A percentile compares a stretch with the other conserved stretches of the same genome.
These are phyloP conservation scores for Colletotrichum phormii DNA, from an alignment of 2,329 filamentous ascomycete genomes.

Conservation along the genomic window DNA sequence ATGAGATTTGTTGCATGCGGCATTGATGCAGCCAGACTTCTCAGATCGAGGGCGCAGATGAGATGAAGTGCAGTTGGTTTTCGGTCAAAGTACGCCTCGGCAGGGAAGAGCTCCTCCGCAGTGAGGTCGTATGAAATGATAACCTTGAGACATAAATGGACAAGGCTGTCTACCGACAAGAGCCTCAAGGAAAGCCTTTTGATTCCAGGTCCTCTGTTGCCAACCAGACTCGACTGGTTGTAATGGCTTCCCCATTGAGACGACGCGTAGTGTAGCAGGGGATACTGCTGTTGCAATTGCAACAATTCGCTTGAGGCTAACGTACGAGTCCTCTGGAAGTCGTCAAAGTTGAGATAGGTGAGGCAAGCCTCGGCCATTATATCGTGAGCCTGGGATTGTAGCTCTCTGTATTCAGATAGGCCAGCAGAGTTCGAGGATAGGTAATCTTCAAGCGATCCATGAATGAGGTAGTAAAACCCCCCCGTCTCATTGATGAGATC, in stretches of 20 bases:
- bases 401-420: background rate
- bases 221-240: background rate
- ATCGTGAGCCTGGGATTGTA: background rate
- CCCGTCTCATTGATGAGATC: background rate
- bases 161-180: background rate
- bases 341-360: background rate
- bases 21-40: background rate
- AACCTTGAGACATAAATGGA: background rate
- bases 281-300: background rate
- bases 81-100: too few relatives aligned
- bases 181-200: background rate
- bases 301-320: background rate
- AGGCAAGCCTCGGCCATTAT: constrained; percentile 5
- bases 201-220: background rate
- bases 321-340: background rate
- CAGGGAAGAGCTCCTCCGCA: background rate
- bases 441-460: constrained; percentile 17
- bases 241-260: background rate
- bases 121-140: background rate
- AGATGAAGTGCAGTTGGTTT: background rate
- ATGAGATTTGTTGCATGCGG: background rate
- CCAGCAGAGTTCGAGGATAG: background rate
- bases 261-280: background rate
- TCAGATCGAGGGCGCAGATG: background rate
- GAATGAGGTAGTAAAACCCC: background rate